Base-by-base conservation (phyloP, 169 alveolate species). In the Cryptosporidium tyzzeri region DNA sequence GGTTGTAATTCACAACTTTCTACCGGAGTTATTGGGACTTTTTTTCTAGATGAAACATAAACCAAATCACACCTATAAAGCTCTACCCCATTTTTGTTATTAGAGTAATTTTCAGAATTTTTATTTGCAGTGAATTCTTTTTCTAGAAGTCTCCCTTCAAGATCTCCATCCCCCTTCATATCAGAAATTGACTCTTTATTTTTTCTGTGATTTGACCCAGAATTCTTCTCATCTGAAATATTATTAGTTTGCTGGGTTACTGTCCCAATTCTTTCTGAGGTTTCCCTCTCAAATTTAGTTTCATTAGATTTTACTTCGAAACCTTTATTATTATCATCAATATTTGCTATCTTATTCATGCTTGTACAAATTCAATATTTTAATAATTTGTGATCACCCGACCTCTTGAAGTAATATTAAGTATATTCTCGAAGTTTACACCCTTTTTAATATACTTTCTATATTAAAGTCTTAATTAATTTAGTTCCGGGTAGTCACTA, bases 1-100 rank as follows among this genome's bases (percentile, higher is more conserved):
- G 96, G 96, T 41, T 91, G 96, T 58, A 93, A 69, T 65, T 93
- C 96, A 84, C 95, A 93, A 67, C 91, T 91, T 70, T 92, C 96
- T 50, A 93, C 96, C 2, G 96, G 96, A 12, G 94, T 91, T 37
- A 93, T 80, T 8, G 93, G 95, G 41, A 74, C 94, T 55, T 84
- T 84, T 39, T 89, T 86, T 73, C 92, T 84, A 26, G 93, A 71
- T 39, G 93, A 92, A 16, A 86, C 86, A 86, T 93, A 86, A 61
- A 86, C 91, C 55, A 93, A 73, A 62, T 93, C 94, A 21, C 94
- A 92, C 45, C 94, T 71, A 45, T 80, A 80, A 37, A 80, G 39
- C 21, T 80, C 89, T 45, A 65, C 65, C 10, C 50, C 86, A 62
- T 59, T 59, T 45, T 73, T 55, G 55, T 59, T 71, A 53, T 23